These are phyloP conservation scores for Echria macrotheca DNA, from an alignment of 495 filamentous ascomycete genomes.

Conservation along the genomic window DNA sequence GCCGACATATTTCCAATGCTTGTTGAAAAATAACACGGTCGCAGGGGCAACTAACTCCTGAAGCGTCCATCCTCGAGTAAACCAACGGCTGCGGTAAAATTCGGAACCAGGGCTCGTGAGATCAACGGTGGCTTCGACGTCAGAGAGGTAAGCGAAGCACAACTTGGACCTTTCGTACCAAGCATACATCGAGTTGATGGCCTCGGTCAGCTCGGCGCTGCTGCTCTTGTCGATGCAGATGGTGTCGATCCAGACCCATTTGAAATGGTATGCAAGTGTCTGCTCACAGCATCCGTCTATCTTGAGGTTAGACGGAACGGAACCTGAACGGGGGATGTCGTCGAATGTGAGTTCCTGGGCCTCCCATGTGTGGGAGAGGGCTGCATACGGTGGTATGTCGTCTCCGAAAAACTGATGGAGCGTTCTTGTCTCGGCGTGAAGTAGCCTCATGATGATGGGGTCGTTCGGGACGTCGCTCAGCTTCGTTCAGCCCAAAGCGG, in stretches of 20 bases:
- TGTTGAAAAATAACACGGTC: background rate
- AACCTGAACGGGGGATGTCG: background rate
- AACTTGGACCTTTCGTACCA: background rate
- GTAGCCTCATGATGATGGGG: background rate
- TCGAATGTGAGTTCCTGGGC: background rate
- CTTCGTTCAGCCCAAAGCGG: too few relatives aligned
- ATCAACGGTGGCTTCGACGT: background rate
- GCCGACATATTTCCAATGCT: background rate
- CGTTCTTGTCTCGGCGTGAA: background rate
- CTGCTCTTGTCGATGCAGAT: slow-evolving; percentile 2
- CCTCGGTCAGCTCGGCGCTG: background rate
- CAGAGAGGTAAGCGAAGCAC: background rate
- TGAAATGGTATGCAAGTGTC: background rate
- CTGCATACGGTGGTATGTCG: background rate
- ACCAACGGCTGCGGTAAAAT: background rate
- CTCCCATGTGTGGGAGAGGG: background rate
- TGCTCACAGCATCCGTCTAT: background rate
- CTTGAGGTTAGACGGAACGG: background rate
- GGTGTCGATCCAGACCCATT: background rate
- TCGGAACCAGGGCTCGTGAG: background rate
- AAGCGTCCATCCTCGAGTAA: background rate
- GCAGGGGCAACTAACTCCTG: background rate
- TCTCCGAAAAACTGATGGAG: background rate
- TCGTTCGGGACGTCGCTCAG: too few relatives aligned
- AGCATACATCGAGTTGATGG: background rate